These are phyloP conservation scores for Graphiopsis chlorocephala DNA, from an alignment of 2,329 filamentous ascomycete species.

Conservation along the genomic window DNA sequence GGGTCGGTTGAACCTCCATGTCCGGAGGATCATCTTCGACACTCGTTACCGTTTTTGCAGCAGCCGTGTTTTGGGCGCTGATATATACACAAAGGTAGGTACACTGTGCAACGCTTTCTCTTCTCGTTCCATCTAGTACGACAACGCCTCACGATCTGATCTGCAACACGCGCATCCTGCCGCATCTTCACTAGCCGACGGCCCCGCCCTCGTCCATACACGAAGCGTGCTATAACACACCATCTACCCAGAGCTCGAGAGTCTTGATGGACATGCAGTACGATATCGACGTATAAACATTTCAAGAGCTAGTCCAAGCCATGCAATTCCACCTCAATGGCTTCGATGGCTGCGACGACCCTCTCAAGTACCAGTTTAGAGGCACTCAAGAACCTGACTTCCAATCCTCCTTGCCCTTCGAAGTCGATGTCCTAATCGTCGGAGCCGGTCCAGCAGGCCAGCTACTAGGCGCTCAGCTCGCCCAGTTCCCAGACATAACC, in stretches of 20 bases:
- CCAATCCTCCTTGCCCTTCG: conserved; percentile 30
- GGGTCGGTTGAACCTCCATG: not conserved
- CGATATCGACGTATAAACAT: not conserved
- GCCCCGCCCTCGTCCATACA: not conserved
- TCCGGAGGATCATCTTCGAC: not conserved
- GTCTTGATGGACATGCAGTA: not conserved
- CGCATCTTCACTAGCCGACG: not conserved
- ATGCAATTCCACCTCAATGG: conserved; percentile 38
- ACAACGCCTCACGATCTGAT: not conserved
- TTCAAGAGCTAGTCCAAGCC: not conserved
- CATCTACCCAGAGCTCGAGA: not conserved
- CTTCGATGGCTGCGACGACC: conserved; percentile 33
- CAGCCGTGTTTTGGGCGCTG: not conserved
- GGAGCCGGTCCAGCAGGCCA: conserved; percentile 51
- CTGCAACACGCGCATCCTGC: not conserved
- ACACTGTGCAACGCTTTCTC: not conserved
- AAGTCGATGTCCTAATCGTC: conserved; percentile 50
- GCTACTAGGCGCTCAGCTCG: conserved; percentile 52
- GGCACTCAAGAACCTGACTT: conserved; percentile 30
- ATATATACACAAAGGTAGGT: not conserved
- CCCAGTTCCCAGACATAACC: conserved; percentile 47
- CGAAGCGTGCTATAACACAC: not conserved
- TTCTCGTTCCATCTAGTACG: not conserved
- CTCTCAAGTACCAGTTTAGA: conserved; percentile 29
- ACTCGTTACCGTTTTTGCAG: not conserved